Evolutionary conservation across 1,284 basidiomycete species (phyloP), one percentile per base, ranked within the genome.

Genomic region (Austropuccinia psidii): DNA sequence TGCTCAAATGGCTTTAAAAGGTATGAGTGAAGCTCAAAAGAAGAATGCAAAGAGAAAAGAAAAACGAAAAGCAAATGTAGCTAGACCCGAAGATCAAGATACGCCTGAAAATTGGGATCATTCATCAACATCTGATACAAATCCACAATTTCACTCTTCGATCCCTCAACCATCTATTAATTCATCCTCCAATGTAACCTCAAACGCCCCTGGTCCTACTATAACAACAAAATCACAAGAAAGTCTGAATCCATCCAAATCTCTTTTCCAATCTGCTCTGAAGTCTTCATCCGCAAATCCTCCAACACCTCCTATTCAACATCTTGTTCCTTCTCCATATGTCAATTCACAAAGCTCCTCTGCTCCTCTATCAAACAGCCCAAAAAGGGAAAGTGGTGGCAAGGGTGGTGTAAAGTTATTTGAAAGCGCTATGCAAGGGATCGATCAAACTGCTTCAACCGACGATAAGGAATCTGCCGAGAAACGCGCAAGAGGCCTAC

Each of bases 11-110:
- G 74, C 73, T 47, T 61, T 74, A 15, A 75, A 49, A 7, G 77
- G 72, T 31, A 76, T 77, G 69, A 77, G 74, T 54, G 80, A 89
- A 81, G 85, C 85, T 50, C 85, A 85, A 72, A 88, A 89, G 83
- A 91, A 90, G 85, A 91, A 90, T 76, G 88, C 88, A 72, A 91
- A 79, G 76, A 74, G 79, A 52, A 75, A 76, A 31, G 78, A 77
- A 58, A 79, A 80, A 74, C 67, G 76, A 19, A 77, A 29, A 73
- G 78, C 78, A 31, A 37, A 41, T 3, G 37, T 37, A 11, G 29
- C 37, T 11, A 77, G 74, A 9, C 76, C 73, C 15, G 77, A 64
- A 88, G 80, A 83, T 86, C 77, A 86, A 85, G 47, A 72, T 35
- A 54, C 49, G 24, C 69, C 69, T 39, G 69, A 72, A 2, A 33